These are phyloP conservation scores for Colletotrichum australisinense DNA, from an alignment of 2,329 filamentous ascomycete species.

Conservation along the genomic window DNA sequence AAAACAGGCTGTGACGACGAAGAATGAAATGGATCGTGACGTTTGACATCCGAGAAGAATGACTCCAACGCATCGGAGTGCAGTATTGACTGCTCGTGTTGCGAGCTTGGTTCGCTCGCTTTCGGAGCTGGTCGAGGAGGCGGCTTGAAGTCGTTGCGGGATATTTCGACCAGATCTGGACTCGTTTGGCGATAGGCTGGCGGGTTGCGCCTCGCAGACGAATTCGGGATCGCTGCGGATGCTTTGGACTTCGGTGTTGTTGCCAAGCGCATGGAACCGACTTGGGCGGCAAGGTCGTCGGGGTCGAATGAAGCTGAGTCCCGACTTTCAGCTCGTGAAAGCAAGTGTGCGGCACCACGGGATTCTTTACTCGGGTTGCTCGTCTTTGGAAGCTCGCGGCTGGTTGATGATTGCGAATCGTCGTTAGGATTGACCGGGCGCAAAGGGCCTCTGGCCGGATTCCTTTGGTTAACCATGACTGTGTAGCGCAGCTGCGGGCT, in stretches of 20 bases:
- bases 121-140: conserved; percentile 7
- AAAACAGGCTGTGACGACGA: conserved; percentile 44
- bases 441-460: conserved; percentile 55
- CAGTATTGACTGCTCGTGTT: conserved; percentile 30
- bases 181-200: conserved; percentile 17
- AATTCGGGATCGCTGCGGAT: conserved; percentile 6
- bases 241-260: conserved; percentile 17
- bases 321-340: conserved; percentile 38
- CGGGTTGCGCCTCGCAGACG: conserved; percentile 3
- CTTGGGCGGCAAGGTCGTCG: conserved; percentile 33
- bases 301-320: conserved; percentile 29
- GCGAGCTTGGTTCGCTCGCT: conserved; percentile 16
- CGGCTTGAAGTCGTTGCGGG: conserved; percentile 13
- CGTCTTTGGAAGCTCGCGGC: conserved; percentile 33
- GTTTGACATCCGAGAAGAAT: conserved; percentile 33
- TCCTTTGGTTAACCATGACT: conserved; percentile 61
- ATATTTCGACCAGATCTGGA: conserved; percentile 34
- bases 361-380: conserved; percentile 25
- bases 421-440: conserved; percentile 50
- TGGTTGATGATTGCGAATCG: conserved; percentile 43
- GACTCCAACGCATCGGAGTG: conserved; percentile 32
- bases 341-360: conserved; percentile 38
- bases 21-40: conserved; percentile 29
- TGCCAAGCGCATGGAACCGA: conserved; percentile 36
- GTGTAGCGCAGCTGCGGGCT: neutral